A percentile compares a stretch with the other conserved stretches of the same genome.
phyloP scores from a whole-genome alignment of 129 eudicot genomes.

The Escallonia rubra region DNA sequence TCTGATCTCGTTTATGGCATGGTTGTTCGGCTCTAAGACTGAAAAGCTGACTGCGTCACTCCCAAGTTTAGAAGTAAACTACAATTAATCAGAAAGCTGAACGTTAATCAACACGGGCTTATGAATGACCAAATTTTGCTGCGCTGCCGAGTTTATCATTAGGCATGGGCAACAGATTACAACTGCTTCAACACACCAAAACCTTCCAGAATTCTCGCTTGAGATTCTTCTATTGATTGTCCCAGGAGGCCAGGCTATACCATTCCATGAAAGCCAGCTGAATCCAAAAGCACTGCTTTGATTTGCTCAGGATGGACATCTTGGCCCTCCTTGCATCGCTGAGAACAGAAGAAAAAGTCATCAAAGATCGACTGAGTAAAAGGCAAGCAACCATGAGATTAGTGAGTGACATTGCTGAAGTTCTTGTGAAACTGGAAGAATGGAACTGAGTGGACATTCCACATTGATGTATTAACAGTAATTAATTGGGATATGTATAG shows the following conservation, averaged over 20 bases:
- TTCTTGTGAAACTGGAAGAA: no score
- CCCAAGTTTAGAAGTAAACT: no score
- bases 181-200: not conserved
- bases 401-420: no score
- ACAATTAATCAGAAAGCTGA: no score
- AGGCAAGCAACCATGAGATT: not conserved
- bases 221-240: not conserved
- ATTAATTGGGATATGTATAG: no score
- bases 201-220: not conserved
- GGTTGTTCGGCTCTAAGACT: no score
- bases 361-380: not conserved
- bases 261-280: slow-evolving; percentile 79
- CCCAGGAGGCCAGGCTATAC: slow-evolving; percentile 20
- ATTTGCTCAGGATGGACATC: slow-evolving; percentile 80
- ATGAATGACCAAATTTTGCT: no score
- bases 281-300: slow-evolving; percentile 72
- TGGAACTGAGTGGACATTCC: no score
- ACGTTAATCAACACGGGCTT: no score
- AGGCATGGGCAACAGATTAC: not conserved
- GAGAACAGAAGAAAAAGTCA: slow-evolving; percentile 1
- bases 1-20: no score
- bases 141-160: not conserved
- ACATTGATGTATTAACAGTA: no score
- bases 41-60: no score
- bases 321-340: slow-evolving; percentile 93